A percentile compares a stretch with the other conserved stretches of the same genome.
Conservation (phyloP, 805 yeast species). For the Diddensiella caesifluorescens region DNA sequence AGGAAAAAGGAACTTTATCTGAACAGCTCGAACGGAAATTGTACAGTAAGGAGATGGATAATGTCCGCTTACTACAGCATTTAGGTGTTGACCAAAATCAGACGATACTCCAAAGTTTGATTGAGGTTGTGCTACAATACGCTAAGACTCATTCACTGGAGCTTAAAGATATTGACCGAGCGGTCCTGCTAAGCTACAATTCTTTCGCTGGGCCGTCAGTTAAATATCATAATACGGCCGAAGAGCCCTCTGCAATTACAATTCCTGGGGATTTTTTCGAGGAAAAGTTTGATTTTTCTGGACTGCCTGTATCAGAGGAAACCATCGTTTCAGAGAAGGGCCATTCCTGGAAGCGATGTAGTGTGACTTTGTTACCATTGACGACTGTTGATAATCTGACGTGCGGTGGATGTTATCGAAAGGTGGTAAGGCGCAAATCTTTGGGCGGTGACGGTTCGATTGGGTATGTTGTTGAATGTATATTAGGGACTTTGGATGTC, state of each 20-base stretch:
- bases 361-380: conserved; percentile 33
- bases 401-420: conserved; percentile 29
- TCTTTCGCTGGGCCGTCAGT: conserved; percentile 1
- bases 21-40: neutral
- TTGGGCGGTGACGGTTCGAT: conserved; percentile 4
- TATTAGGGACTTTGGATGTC: conserved; percentile 25
- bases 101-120: too few relatives aligned
- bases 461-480: conserved; percentile 11
- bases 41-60: conserved; percentile 9
- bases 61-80: conserved; percentile 13
- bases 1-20: neutral
- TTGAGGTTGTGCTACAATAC: too few relatives aligned
- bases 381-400: conserved; percentile 22
- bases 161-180: conserved; percentile 16
- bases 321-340: conserved; percentile 7
- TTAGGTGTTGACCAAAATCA: too few relatives aligned
- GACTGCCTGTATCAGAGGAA: neutral
- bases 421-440: conserved; percentile 14
- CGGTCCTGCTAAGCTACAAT: conserved; percentile 15
- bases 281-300: conserved; percentile 22
- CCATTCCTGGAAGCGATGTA: conserved; percentile 34
- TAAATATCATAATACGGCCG: neutral
- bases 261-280: conserved; percentile 19
- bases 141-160: too few relatives aligned
- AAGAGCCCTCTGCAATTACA: neutral